Evolutionary conservation across 352 stramenopile genomes (phyloP).

Genomic region (Phytopythium aichiense): DNA sequence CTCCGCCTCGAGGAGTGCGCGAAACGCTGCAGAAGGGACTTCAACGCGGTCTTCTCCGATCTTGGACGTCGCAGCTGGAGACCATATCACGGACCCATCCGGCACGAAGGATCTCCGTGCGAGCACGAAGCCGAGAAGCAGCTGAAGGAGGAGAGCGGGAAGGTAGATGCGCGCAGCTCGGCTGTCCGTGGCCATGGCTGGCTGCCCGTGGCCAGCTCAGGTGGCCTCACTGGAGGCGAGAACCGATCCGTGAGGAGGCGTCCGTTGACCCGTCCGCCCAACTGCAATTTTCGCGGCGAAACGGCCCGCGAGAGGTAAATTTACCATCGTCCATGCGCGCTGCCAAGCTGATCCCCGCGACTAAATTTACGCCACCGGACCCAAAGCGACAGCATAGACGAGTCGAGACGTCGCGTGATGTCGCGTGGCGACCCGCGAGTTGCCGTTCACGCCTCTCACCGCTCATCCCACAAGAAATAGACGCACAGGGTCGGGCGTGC

Average conservation of each 20-base stretch:
- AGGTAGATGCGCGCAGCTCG: neutral
- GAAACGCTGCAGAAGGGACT: neutral
- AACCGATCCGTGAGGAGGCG: neutral
- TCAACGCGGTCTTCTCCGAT: neutral
- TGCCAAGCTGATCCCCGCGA: neutral
- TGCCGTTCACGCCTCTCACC: too few species aligned
- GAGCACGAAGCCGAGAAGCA: neutral
- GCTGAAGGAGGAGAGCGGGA: neutral
- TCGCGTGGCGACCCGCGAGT: neutral
- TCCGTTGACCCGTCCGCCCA: neutral
- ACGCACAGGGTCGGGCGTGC: neutral
- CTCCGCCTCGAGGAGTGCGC: conserved; percentile 1
- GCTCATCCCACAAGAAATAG: neutral
- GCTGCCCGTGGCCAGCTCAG: neutral
- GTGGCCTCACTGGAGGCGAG: neutral
- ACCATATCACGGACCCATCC: neutral
- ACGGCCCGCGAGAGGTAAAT: neutral
- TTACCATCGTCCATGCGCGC: neutral
- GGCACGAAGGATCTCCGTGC: neutral
- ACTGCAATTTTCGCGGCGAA: neutral
- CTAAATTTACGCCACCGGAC: neutral
- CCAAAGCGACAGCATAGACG: neutral
- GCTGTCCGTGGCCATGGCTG: neutral
- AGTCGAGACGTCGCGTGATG: neutral
- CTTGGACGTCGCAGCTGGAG: neutral